A percentile compares a stretch with the other conserved stretches of the same genome.
phyloP scores from a whole-genome alignment of 306 rosid genomes.

The Vicia villosa region DNA sequence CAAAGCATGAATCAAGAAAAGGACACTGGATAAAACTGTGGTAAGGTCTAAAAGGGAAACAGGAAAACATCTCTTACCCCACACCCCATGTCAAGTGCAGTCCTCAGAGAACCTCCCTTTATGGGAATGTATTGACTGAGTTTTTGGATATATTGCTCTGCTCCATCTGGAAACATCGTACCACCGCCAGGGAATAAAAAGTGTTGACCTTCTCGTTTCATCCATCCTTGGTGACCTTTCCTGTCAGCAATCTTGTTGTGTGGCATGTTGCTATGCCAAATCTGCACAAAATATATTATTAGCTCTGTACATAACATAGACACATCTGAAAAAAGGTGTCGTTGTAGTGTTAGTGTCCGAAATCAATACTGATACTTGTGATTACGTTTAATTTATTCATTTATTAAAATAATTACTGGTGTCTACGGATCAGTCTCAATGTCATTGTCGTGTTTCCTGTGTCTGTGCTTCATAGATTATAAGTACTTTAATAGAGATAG shows the following conservation, averaged over 20 bases:
- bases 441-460: too few species aligned
- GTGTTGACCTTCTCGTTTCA: constrained; percentile 81
- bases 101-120: constrained; percentile 68
- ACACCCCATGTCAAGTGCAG: constrained; percentile 98
- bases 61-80: constrained; percentile 62
- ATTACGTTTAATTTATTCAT: too few species aligned
- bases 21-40: not conserved
- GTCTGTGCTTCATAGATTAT: too few species aligned
- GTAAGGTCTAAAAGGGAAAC: constrained; percentile 7
- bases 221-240: constrained; percentile 99
- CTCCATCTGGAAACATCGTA: constrained; percentile 98
- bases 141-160: constrained; percentile 84
- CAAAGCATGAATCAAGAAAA: not conserved
- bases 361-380: too few species aligned
- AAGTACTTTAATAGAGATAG: constrained; percentile 28
- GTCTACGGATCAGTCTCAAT: too few species aligned
- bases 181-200: constrained; percentile 99
- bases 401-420: too few species aligned
- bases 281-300: constrained; percentile 51
- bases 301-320: not conserved
- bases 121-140: constrained; percentile 88
- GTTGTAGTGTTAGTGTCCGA: too few species aligned
- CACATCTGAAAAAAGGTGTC: too few species aligned
- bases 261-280: constrained; percentile 95
- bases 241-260: constrained; percentile 93